phyloP scores from a whole-genome alignment of 306 rosid species.

The Cajanus cajan region DNA sequence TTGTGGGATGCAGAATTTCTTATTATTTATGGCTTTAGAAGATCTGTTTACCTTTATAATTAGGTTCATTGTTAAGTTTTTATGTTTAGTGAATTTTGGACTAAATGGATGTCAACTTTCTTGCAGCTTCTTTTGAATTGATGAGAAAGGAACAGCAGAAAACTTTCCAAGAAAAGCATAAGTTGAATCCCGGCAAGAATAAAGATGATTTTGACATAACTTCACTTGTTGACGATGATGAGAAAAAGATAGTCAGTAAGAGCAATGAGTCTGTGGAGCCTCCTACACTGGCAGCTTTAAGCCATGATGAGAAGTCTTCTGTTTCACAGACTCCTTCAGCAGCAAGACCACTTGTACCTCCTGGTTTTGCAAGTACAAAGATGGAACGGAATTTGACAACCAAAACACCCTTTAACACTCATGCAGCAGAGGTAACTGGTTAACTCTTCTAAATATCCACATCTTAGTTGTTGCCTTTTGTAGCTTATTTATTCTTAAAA shows the following conservation, averaged over 20 bases:
- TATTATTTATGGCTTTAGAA: not conserved
- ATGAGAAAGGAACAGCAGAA: constrained; percentile 97
- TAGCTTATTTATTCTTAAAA: not conserved
- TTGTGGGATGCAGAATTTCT: not conserved
- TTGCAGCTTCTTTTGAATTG: constrained; percentile 77
- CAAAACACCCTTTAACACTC: constrained; percentile 46
- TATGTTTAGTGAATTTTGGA: constrained; percentile 1
- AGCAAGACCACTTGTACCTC: constrained; percentile 93
- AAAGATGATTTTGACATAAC: constrained; percentile 56
- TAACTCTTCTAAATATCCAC: not conserved
- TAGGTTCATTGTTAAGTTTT: constrained; percentile 14
- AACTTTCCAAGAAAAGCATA: constrained; percentile 69
- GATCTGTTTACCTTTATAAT: constrained; percentile 17
- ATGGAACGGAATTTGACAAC: constrained; percentile 54
- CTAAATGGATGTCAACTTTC: constrained; percentile 35
- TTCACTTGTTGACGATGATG: constrained; percentile 53
- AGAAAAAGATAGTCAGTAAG: constrained; percentile 44
- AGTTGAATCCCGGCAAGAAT: constrained; percentile 55
- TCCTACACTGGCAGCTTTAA: constrained; percentile 40
- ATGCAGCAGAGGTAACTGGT: constrained; percentile 58
- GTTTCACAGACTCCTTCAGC: constrained; percentile 55
- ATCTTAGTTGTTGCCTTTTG: not conserved
- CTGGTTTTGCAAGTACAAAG: constrained; percentile 70
- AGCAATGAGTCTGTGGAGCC: constrained; percentile 53
- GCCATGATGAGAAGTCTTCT: constrained; percentile 59